Percentiles rank a stretch among this genome's conserved stretches.
Conservation (phyloP, 805 yeast species). For the Komagataella kurtzmanii region DNA sequence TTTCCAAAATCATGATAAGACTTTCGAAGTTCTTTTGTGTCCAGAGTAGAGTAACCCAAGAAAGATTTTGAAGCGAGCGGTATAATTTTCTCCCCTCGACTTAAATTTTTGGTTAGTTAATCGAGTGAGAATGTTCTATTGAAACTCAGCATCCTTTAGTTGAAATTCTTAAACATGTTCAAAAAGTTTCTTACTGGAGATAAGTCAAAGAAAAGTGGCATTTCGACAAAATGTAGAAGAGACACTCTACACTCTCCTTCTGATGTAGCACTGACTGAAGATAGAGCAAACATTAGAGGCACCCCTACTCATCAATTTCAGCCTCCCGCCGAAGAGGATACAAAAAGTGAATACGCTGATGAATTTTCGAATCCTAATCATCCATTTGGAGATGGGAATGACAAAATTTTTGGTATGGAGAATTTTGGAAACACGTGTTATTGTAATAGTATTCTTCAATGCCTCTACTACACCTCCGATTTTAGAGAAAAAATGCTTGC, state of each 20-base stretch:
- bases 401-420: conserved; percentile 68
- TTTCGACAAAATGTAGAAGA: not conserved
- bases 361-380: not conserved
- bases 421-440: conserved; percentile 90
- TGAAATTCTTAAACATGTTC: not conserved
- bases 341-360: not conserved
- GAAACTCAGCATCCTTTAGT: not conserved
- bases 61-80: too few relatives aligned
- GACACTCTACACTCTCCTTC: not conserved
- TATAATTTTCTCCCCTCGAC: not conserved
- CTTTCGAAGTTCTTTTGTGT: too few relatives aligned
- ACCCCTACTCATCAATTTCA: not conserved
- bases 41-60: too few relatives aligned
- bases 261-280: not conserved
- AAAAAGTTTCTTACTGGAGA: not conserved
- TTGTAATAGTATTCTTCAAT: conserved; percentile 86
- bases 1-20: too few relatives aligned
- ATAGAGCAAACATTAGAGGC: not conserved
- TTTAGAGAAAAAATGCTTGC: conserved; percentile 47
- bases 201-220: not conserved
- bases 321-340: not conserved
- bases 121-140: not conserved
- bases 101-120: not conserved
- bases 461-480: conserved; percentile 59
- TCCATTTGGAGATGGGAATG: conserved; percentile 56